Evolutionary conservation across 768 basidiomycete species (phyloP), one percentile per base, ranked within the genome.

Genomic region (Termitomyces sp.): DNA sequence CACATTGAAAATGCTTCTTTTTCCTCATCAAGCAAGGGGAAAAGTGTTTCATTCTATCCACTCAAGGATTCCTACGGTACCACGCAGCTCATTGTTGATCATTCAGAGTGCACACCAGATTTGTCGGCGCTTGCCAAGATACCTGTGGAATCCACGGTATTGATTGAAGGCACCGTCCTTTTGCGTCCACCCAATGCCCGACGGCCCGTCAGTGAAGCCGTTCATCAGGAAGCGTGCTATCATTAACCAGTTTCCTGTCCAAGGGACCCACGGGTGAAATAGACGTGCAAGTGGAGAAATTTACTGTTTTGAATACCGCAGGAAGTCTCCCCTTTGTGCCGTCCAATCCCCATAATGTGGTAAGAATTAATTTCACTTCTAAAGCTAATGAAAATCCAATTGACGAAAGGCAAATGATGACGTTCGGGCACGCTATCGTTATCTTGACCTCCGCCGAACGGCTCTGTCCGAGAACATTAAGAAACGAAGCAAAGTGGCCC

Each of bases 401-500:
- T 59, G 54, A 62, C 33, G 58, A 51, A 50, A 94, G 92, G 83
- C 90, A 56, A 91, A 89, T 65, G 93, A 96, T 68, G 90, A 94
- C 59, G 71, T 95, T 34, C 84, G 95, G 58, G 82, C 90, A 56
- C 86, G 86, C 65, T 89, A 90, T 72, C 89, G 95, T 55, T 87
- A 91, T 77, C 82, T 97, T 44, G 95, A 98, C 77, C 82, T 98
- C 42, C 85, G 95, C 29, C 82, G 94, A 44, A 72, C 84, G 9
- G 77, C 77, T 15, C 72, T 98, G 44, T 81, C 92, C 3, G 73
- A 81, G 56, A 97, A 97, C 72, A 75, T 98, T 62, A 87, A 84
- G 65, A 88, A 83, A 64, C 81, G 95, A 60, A 90, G 90, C 68
- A 75, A 80, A 57, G 92, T 95, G n/a, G 85, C 92, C 28, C 88